Conservation (phyloP, 1,284 basidiomycete genomes). For the Anthracocystis walkeri region DNA sequence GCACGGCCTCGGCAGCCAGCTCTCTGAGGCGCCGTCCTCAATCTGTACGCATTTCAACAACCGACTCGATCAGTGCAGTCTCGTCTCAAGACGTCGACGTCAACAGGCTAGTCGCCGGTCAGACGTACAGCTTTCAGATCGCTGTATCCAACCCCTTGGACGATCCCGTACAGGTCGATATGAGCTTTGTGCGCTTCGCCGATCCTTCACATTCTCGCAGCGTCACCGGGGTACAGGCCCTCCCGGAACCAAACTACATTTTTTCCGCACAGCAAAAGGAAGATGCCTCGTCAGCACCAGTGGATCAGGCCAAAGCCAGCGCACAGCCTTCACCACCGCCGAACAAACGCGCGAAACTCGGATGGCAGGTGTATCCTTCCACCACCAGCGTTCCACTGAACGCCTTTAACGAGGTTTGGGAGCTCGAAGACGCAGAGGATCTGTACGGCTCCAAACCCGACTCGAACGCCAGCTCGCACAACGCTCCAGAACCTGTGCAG, state of each 20-base stretch:
- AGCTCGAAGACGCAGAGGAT: constrained; percentile 57
- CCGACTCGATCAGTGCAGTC: constrained; percentile 5
- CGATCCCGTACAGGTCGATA: constrained; percentile 55
- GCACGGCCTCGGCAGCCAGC: constrained; percentile 6
- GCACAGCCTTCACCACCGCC: background rate
- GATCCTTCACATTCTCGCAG: constrained; percentile 3
- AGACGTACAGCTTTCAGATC: constrained; percentile 55
- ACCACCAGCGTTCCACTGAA: constrained; percentile 43
- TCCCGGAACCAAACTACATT: constrained; percentile 39
- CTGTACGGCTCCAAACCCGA: constrained; percentile 24
- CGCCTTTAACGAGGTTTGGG: constrained; percentile 62
- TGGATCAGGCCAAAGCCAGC: background rate
- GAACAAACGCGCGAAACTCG: constrained; percentile 8
- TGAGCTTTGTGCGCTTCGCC: constrained; percentile 47
- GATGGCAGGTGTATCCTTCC: constrained; percentile 42
- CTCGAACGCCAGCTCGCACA: background rate
- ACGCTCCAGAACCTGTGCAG: background rate
- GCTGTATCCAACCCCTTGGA: constrained; percentile 60
- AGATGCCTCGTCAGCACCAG: background rate
- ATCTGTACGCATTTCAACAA: constrained; percentile 12
- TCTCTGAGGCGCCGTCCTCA: constrained; percentile 29
- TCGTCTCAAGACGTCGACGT: constrained; percentile 43
- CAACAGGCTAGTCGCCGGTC: constrained; percentile 31
- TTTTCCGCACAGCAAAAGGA: constrained; percentile 5
- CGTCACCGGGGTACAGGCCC: constrained; percentile 8